Percentiles rank a stretch among this genome's conserved stretches.
Evolutionary conservation across 345 rosid species (phyloP).

Genomic region (Populus simonii): DNA sequence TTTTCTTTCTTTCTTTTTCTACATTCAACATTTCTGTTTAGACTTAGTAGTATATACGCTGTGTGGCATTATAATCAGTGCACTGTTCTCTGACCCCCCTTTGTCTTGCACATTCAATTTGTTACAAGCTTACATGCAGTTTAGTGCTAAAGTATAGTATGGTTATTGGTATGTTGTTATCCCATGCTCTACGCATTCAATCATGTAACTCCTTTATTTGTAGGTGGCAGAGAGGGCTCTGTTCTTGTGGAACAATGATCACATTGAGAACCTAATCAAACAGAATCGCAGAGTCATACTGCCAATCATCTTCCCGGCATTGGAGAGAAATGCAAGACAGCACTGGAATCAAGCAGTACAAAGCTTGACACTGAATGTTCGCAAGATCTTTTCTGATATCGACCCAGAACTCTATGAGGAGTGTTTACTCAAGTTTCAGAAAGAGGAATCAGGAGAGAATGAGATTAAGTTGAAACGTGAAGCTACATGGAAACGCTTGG

Average conservation of each 20-base stretch:
- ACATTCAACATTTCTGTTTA: too few relatives aligned
- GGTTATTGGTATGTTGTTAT: too few relatives aligned
- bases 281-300: slow-evolving; percentile 69
- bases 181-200: not conserved
- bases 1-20: too few relatives aligned
- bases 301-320: slow-evolving; percentile 68
- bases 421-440: slow-evolving; percentile 56
- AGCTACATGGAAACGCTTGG: slow-evolving; percentile 66
- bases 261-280: slow-evolving; percentile 71
- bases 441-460: slow-evolving; percentile 55
- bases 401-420: slow-evolving; percentile 77
- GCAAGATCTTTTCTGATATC: not conserved
- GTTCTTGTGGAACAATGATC: slow-evolving; percentile 90
- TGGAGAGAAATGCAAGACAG: slow-evolving; percentile 57
- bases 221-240: slow-evolving; percentile 87
- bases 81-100: too few relatives aligned
- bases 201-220: not conserved
- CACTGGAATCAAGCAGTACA: too few relatives aligned
- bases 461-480: slow-evolving; percentile 46
- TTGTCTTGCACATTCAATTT: too few relatives aligned
- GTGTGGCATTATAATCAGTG: too few relatives aligned
- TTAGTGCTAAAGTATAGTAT: not conserved
- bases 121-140: not conserved
- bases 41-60: too few relatives aligned
- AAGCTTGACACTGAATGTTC: too few relatives aligned